Evolutionary conservation across 2,329 filamentous ascomycete species (phyloP), one percentile per base, ranked within the genome.

Genomic region (Fusarium cicatricum): DNA sequence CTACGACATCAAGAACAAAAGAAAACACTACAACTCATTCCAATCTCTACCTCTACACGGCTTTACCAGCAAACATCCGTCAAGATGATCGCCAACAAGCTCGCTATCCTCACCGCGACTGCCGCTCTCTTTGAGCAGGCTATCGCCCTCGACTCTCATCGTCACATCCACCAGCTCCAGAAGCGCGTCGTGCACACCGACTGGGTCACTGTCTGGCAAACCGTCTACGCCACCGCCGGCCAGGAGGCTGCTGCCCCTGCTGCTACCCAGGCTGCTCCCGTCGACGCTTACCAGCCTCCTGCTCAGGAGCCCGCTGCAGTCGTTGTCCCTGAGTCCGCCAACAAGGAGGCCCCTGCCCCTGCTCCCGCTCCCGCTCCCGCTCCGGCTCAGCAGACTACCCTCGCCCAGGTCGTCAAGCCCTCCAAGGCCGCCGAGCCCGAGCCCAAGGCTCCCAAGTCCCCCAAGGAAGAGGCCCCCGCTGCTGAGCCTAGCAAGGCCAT

Each of bases 81-180:
- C 71, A 76, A 58, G 15, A 82, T 82, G 80, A 71, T 75, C 60
- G 66, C 73, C 69, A 80, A 79, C 63, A 72, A 78, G 66, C 55
- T 80, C 53, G 69, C 75, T 51, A 56, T 74, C 54, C 66, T 82
- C 52, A 75, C 76, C 48, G 78, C 77, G 48, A 72, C 77, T 51
- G 72, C 77, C 53, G 72, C 76, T 64, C 73, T 83, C 40, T 72
- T 76, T 63, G 74, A 78, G 64, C 75, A 80, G 69, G 74, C 74
- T 56, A 53, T 76, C 34, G 81, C 77, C 61, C 66, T 76, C 62
- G 76, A 75, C 70, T 64, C 73, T 54, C 76, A 80, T 70, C 77
- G 75, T 38, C 76, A 78, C 64, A 68, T 69, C 42, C 77, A 80
- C 60, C 70, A 72, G 39, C 60, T 73, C 41, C 67, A 72, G 53